Percentiles rank a stretch among this genome's conserved stretches.
Conservation (phyloP, 805 yeast species). For the Candida sonorensis region DNA sequence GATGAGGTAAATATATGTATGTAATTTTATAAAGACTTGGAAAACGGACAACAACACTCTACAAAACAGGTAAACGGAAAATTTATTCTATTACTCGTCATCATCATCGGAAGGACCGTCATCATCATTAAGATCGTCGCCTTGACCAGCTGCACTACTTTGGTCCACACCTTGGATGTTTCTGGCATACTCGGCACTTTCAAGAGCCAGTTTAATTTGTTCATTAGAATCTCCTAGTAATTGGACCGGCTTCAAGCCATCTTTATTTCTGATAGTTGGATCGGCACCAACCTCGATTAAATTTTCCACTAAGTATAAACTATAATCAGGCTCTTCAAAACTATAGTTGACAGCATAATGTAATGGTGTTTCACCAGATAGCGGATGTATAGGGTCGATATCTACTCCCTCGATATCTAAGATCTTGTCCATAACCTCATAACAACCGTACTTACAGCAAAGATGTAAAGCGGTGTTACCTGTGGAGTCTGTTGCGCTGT, state of each 20-base stretch:
- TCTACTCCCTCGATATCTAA: conserved; percentile 89
- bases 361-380: conserved; percentile 82
- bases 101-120: conserved; percentile 26
- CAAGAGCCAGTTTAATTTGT: conserved; percentile 54
- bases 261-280: conserved; percentile 52
- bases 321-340: conserved; percentile 78
- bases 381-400: conserved; percentile 68
- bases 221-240: conserved; percentile 46
- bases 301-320: conserved; percentile 68
- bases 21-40: not conserved
- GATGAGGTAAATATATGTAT: not conserved
- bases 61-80: too few species aligned
- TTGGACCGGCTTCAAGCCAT: conserved; percentile 71
- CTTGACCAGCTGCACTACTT: conserved; percentile 13
- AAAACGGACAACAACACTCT: too few species aligned
- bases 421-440: conserved; percentile 75
- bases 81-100: too few species aligned
- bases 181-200: conserved; percentile 78
- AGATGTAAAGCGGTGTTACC: conserved; percentile 80
- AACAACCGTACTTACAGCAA: conserved; percentile 74
- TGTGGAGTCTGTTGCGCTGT: conserved; percentile 64
- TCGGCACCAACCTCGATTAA: conserved; percentile 90
- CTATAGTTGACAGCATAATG: conserved; percentile 80
- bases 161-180: conserved; percentile 19
- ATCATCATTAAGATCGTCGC: conserved; percentile 31